Conservation (phyloP, 2,329 filamentous ascomycete genomes). For the Calonectria multiphialidica region DNA sequence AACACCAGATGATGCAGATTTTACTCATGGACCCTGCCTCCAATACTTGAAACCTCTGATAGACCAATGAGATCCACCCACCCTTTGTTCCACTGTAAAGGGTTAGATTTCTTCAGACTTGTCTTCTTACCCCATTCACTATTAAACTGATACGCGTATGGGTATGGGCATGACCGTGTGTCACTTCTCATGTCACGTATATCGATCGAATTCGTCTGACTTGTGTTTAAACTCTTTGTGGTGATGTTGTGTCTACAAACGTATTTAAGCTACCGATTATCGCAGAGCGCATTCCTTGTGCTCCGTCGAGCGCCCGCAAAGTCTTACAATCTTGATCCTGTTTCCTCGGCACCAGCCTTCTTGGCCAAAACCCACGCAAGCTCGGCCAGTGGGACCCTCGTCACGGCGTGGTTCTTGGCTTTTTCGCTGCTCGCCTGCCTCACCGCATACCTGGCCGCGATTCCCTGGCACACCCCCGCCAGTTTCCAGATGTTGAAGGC, state of each 20-base stretch:
- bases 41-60: not conserved
- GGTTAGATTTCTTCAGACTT: too few relatives aligned
- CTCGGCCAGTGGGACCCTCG: conserved; percentile 79
- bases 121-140: too few relatives aligned
- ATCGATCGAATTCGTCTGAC: not conserved
- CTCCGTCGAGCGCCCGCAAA: not conserved
- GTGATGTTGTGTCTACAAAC: not conserved
- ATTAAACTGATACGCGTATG: too few relatives aligned
- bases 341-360: conserved; percentile 47
- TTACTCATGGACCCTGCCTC: not conserved
- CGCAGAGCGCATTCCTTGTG: not conserved
- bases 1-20: not conserved
- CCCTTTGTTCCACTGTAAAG: too few relatives aligned
- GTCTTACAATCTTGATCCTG: conserved; percentile 43
- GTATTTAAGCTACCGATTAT: not conserved
- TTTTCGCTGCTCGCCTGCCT: conserved; percentile 91
- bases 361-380: conserved; percentile 82
- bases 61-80: not conserved
- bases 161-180: not conserved
- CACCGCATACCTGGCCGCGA: conserved; percentile 86
- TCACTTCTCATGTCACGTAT: not conserved
- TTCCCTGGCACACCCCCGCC: conserved; percentile 82
- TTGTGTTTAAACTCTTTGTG: not conserved
- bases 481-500: conserved; percentile 73
- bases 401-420: conserved; percentile 78